Evolutionary conservation across 352 stramenopile genomes (phyloP), one percentile per base, ranked within the genome.

Genomic region (Phytophthora podocarpi): DNA sequence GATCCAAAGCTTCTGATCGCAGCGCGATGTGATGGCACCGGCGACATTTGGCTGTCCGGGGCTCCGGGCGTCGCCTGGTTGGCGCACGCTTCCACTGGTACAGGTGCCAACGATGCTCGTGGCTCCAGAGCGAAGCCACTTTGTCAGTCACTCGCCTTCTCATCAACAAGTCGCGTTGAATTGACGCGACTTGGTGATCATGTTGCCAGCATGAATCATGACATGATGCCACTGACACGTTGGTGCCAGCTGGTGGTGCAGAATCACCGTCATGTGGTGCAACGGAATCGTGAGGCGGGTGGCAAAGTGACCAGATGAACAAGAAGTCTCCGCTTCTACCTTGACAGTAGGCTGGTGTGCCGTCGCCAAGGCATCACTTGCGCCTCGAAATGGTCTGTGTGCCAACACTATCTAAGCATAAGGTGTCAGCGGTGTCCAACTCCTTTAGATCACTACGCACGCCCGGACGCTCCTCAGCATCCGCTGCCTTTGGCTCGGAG

Each of bases 301-400:
- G 61, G n/a, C 32, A 11, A 37, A 49, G 46, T 66, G 31, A 49
- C 53, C 54, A 69, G 60, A 64, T 69, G 60, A 69, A 11, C 46
- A 65, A 46, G 37, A 56, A 18, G 61, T 66, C 54, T 61, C 39
- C 34, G 50, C 54, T 70, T 70, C 55, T 65, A 65, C 54, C n/a
- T 47, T 15, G 31, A 21, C 26, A 4, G 13, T 48, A 35, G 45
- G 12, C 40, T 54, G 20, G n/a, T n/a, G n/a, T 49, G 37, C 27
- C 24, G 41, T 26, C 30, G 24, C 34, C 50, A 48, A 30, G 47
- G 15, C 39, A 34, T 51, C 30, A 24, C 12, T 39, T 16, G 48
- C 20, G 58, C 50, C 40, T 36, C 27, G 20, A 67, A 62, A 56
- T 56, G 41, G 40, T 24, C 50, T 51, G 59, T 24, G 20, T 67